Base-by-base conservation (phyloP, 805 yeast genomes). In the Torulaspora quercuum region DNA sequence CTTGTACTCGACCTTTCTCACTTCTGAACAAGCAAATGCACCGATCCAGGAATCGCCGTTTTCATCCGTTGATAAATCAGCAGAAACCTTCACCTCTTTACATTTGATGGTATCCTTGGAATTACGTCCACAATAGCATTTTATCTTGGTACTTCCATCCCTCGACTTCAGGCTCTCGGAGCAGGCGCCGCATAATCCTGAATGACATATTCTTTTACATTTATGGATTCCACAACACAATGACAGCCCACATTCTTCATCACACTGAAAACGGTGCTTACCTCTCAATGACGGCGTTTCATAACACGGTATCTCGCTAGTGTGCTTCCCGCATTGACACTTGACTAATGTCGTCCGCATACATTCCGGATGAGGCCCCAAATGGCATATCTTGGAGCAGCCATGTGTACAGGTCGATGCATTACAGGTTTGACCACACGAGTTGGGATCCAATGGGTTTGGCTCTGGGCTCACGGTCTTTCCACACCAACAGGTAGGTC, bases 291-390 rank as follows among this genome's bases (percentile, higher is more conserved):
- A 53, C 80, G 82, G 0, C 85, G 84, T 1, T 88, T 86, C 43
- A 78, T 65, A 21, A 74, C 70, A 66, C 85, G 86, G n/a, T 82
- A 89, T 52, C 52, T 84, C 92, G 35, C 72, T 73, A 10, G 68
- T 57, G 33, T 73, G 67, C 25, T 70, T 72, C 1, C 96, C 96
- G 66, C 97, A 88, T 18, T 68, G 66, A 60, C 96, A 88, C 25
- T 63, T 63, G 65, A 82, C 61, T 7, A 66, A 60, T 0, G 94
- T 87, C 55, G 82, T 61, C 1, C 95, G 87, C 9, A 82, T 78
- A 64, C 97, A 88, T 25, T 67, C 67, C 1, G 86, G 78, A 59
- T 89, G 96, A 1, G 88, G 82, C 0, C 95, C 97, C 2, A 95
- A 90, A 57, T 88, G 97, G 56, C 97, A 88, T 10, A 72, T 70